Evolutionary conservation across 805 yeast genomes (phyloP).

Genomic region (Yarrowia deformans): DNA sequence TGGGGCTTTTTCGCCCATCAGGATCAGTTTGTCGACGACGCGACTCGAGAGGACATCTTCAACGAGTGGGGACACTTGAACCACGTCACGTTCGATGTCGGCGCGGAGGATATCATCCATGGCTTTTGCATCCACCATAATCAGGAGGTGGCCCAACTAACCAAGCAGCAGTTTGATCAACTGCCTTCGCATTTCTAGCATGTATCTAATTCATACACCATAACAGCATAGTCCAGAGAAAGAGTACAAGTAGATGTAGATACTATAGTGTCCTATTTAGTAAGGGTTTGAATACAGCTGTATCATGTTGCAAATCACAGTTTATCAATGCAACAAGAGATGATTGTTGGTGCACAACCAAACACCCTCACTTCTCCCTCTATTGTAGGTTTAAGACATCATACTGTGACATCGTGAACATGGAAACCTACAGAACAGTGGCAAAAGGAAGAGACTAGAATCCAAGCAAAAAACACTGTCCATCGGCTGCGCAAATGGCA

Average conservation of each 20-base stretch:
- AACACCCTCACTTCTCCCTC: no score
- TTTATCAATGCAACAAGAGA: no score
- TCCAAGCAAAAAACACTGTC: not conserved
- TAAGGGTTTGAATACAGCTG: no score
- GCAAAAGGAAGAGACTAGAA: not conserved
- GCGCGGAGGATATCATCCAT: constrained; percentile 58
- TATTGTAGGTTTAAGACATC: no score
- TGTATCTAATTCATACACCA: constrained; percentile 86
- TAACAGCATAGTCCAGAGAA: not conserved
- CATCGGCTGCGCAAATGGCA: not conserved
- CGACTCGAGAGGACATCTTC: constrained; percentile 57
- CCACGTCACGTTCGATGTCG: constrained; percentile 50
- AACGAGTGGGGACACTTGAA: constrained; percentile 50
- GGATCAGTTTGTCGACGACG: constrained; percentile 71
- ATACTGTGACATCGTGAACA: no score
- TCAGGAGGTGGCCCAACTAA: constrained; percentile 53
- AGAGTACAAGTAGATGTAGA: not conserved
- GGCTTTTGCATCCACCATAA: constrained; percentile 68
- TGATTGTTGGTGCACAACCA: no score
- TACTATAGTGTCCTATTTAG: no score
- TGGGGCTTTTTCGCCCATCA: constrained; percentile 66
- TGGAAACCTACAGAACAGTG: no score
- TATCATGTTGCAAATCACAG: no score
- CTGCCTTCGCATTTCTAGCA: constrained; percentile 86
- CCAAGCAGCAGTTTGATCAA: constrained; percentile 50